These are phyloP conservation scores for Nannochloropsis salina DNA, from an alignment of 108 stramenopile genomes.

Conservation along the genomic window DNA sequence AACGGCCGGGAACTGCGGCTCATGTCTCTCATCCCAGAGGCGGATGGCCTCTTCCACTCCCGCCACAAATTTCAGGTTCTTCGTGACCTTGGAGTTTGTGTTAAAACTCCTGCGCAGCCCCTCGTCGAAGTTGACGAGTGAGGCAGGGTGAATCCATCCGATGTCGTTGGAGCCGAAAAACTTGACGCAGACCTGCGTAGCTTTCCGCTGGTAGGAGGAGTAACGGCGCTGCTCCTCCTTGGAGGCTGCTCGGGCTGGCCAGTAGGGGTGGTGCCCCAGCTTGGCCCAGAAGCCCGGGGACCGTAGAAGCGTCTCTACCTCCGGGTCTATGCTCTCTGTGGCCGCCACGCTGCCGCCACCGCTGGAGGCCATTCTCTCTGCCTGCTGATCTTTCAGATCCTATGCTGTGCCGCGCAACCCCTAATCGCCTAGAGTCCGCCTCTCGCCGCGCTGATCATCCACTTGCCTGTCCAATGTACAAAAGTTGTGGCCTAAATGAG, in stretches of 20 bases:
- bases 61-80: background rate
- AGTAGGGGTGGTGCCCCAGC: slow-evolving; percentile 3
- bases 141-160: background rate
- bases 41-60: background rate
- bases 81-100: background rate
- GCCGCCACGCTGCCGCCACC: background rate
- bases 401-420: no score
- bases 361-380: background rate
- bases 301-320: background rate
- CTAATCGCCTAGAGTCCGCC: no score
- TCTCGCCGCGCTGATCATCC: background rate
- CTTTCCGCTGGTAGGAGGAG: slow-evolving; percentile 5
- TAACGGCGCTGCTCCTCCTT: slow-evolving; percentile 2
- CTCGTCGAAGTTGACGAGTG: background rate
- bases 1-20: background rate
- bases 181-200: background rate
- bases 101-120: background rate
- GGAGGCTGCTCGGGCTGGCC: background rate
- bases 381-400: no score
- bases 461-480: background rate
- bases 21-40: background rate
- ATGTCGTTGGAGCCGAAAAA: background rate
- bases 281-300: background rate
- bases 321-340: background rate
- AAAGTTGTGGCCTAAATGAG: no score